Conservation (phyloP, 1,139 yeast species). For the Candida buenavistaensis region DNA sequence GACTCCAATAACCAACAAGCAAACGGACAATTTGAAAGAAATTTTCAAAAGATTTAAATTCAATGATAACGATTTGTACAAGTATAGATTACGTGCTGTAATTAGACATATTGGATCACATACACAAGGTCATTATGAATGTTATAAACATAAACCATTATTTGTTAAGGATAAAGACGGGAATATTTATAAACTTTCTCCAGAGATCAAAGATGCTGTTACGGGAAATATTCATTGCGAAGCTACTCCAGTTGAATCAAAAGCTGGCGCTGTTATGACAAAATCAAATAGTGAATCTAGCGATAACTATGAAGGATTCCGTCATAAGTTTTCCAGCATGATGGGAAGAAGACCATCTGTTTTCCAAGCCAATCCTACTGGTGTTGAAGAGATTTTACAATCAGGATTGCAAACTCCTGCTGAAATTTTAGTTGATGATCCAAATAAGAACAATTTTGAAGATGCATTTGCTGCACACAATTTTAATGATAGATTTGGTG, state of each 20-base stretch:
- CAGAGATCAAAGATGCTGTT: constrained; percentile 39
- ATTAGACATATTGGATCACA: constrained; percentile 90
- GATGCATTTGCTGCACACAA: constrained; percentile 15
- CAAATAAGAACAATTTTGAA: constrained; percentile 26
- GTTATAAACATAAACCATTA: constrained; percentile 69
- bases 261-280: neutral
- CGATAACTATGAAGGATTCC: constrained; percentile 25
- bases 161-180: constrained; percentile 53
- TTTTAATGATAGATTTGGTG: constrained; percentile 4
- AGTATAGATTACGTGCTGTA: constrained; percentile 66
- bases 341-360: constrained; percentile 49
- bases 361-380: constrained; percentile 35
- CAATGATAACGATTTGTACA: constrained; percentile 45
- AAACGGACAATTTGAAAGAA: constrained; percentile 36
- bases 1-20: constrained; percentile 42
- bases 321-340: constrained; percentile 38
- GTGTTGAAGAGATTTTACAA: constrained; percentile 40
- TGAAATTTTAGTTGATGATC: constrained; percentile 40
- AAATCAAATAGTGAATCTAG: constrained; percentile 6
- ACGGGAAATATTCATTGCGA: constrained; percentile 16
- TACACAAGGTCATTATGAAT: constrained; percentile 85
- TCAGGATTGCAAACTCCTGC: constrained; percentile 48
- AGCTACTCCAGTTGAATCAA: constrained; percentile 6
- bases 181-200: constrained; percentile 47
- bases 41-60: constrained; percentile 44